phyloP scores from a whole-genome alignment of 2,329 filamentous ascomycete genomes.

The Colletotrichum sp. region DNA sequence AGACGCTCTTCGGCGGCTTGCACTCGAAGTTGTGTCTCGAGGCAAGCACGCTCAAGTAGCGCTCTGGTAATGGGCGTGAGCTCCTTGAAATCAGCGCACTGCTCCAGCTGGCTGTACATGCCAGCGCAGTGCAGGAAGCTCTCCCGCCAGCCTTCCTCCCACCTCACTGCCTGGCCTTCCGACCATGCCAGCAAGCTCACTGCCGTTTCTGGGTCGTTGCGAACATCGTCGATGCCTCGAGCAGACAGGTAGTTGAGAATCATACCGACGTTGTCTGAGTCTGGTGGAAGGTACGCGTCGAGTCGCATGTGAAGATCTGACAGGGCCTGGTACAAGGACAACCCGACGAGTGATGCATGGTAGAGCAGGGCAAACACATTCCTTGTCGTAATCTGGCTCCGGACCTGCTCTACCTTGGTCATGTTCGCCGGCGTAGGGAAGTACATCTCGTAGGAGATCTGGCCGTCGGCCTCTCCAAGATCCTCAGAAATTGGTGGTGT shows the following conservation, averaged over 20 bases:
- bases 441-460: conserved; percentile 67
- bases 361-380: conserved; percentile 73
- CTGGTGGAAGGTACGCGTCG: conserved; percentile 60
- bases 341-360: conserved; percentile 67
- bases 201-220: conserved; percentile 63
- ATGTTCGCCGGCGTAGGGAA: conserved; percentile 62
- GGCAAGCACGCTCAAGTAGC: conserved; percentile 64
- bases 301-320: conserved; percentile 66
- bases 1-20: conserved; percentile 67
- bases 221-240: conserved; percentile 67
- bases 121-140: conserved; percentile 71
- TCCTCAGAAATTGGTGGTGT: conserved; percentile 53
- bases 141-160: conserved; percentile 72
- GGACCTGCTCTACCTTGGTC: conserved; percentile 51
- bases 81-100: conserved; percentile 59
- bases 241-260: conserved; percentile 66
- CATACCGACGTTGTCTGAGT: conserved; percentile 61
- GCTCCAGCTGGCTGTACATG: conserved; percentile 61
- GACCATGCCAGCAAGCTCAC: conserved; percentile 69
- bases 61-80: conserved; percentile 67
- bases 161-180: conserved; percentile 64
- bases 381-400: conserved; percentile 69
- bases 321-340: conserved; percentile 67
- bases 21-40: conserved; percentile 67
- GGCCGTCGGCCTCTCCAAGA: conserved; percentile 52